Percentiles rank a stretch among this genome's conserved stretches.
Evolutionary conservation across 116 monocot genomes (phyloP).

Genomic region (Trichopus zeylanicus): DNA sequence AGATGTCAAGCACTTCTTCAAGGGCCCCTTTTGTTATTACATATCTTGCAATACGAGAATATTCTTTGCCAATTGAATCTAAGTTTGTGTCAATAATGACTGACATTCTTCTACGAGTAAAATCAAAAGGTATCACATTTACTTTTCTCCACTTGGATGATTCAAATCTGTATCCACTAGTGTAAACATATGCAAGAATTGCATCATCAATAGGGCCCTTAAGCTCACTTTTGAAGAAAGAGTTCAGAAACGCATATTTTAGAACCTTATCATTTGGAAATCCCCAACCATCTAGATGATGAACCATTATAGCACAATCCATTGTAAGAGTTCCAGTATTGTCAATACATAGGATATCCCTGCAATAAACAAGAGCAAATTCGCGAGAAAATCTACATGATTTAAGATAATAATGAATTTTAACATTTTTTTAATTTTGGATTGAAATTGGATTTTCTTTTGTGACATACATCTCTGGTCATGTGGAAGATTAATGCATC

Average conservation of each 20-base stretch:
- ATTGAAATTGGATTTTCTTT: no score
- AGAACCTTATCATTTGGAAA: constrained; percentile 22
- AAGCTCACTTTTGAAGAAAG: constrained; percentile 29
- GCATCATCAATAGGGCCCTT: constrained; percentile 38
- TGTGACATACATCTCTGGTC: no score
- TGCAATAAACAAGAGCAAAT: constrained; percentile 7
- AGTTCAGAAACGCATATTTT: constrained; percentile 35
- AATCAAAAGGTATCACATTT: constrained; percentile 46
- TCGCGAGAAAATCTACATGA: background rate
- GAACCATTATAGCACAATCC: constrained; percentile 24
- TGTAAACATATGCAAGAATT: constrained; percentile 31
- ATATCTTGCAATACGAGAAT: background rate
- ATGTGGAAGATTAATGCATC: no score
- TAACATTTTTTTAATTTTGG: no score
- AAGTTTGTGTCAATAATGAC: constrained; percentile 25
- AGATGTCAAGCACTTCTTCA: constrained; percentile 26
- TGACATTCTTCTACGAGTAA: constrained; percentile 33
- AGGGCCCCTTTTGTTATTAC: constrained; percentile 45
- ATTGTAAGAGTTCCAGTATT: constrained; percentile 45
- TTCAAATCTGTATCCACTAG: constrained; percentile 28
- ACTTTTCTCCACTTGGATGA: constrained; percentile 34
- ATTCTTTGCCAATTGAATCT: background rate
- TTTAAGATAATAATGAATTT: no score
- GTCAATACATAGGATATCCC: constrained; percentile 49
- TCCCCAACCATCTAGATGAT: constrained; percentile 37